phyloP scores from a whole-genome alignment of 805 yeast genomes.

The Saccharomycopsis lassenensis region DNA sequence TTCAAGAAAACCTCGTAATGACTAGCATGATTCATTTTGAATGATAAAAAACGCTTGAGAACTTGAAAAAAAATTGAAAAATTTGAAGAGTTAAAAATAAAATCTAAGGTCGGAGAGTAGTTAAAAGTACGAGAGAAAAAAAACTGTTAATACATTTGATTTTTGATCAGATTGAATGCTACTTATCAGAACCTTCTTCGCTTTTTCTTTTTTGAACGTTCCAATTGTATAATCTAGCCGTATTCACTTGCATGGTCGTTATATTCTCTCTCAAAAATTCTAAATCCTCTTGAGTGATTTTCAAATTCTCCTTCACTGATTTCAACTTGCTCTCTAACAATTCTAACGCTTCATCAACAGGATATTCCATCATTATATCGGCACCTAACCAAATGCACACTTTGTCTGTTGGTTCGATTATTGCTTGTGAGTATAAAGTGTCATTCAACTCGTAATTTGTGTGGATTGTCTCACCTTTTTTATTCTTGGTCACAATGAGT shows the following conservation, averaged over 20 bases:
- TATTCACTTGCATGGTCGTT: conserved; percentile 96
- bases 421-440: conserved; percentile 80
- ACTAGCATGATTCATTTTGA: conserved; percentile 1
- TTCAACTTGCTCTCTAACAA: conserved; percentile 52
- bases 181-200: neutral
- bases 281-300: conserved; percentile 66
- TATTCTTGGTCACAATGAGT: conserved; percentile 41
- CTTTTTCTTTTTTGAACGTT: conserved; percentile 62
- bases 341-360: conserved; percentile 75
- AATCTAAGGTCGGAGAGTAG: neutral
- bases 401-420: conserved; percentile 46
- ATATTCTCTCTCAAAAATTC: conserved; percentile 80
- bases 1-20: neutral
- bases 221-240: conserved; percentile 86
- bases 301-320: conserved; percentile 48
- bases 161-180: neutral
- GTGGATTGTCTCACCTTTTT: conserved; percentile 35
- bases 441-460: conserved; percentile 91
- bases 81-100: neutral
- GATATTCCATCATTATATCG: conserved; percentile 92
- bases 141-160: too few relatives aligned
- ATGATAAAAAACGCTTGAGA: too few relatives aligned
- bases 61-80: neutral
- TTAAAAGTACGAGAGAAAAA: too few relatives aligned
- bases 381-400: conserved; percentile 98